Evolutionary conservation across 129 eudicot genomes (phyloP), one percentile per base, ranked within the genome.

Genomic region (Mikania micrantha): DNA sequence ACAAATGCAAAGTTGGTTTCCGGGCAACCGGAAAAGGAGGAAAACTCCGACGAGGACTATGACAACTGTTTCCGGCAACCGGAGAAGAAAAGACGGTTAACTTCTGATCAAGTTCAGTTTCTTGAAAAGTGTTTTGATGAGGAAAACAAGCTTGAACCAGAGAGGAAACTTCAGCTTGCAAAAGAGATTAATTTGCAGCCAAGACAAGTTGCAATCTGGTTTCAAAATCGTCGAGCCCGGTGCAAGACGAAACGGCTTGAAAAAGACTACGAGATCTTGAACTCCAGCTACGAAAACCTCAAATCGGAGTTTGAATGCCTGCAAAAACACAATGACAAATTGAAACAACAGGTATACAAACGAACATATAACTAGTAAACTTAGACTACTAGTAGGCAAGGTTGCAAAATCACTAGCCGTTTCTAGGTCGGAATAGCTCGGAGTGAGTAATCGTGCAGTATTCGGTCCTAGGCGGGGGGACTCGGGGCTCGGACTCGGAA

Each of bases 191-290:
- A 87, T 35, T 79, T 91, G 86, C 90, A 91, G 79, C 97, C 97
- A 22, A 74, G 97, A 40, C 97, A 91, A 59, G 83, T 91, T 13
- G 93, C 97, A 4, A 85, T 91, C n/a, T 91, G 97, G 97, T 91
- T 87, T 71, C 97, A 91, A 69, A 91, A 91, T 38, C 82, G 97
- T 9, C 72, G 97, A 50, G 97, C 95, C 3, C 73, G 97, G 16
- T 91, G 68, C 79, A 91, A 87, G 71, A 85, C 88, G 0, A 91
- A 87, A 75, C 84, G 79, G 71, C 82, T 91, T 22, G 97, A 91
- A 74, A 87, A 82, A 57, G 90, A 91, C n/a, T 91, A 87, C 60
- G 88, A 74, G 38, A 11, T 69, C 38, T 79, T 91, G 81, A 91
- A 83, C 64, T 58, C 84, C 4, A 85, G 80, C 67, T 85, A 85